Base-by-base conservation (phyloP, 2,329 filamentous ascomycete genomes). In the Fusarium temperatum region DNA sequence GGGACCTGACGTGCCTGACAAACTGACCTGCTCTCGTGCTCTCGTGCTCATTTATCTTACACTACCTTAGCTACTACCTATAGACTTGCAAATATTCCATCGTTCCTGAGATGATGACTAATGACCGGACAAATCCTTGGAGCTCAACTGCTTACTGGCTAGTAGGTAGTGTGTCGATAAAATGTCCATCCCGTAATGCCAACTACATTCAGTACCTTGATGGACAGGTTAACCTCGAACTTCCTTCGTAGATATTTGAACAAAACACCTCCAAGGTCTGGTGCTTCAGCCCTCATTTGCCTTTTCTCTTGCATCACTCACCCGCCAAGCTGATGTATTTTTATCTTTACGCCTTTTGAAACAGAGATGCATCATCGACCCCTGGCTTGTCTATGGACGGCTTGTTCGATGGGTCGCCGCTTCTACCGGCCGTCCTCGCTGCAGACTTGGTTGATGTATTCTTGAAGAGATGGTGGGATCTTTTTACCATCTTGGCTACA, bases 191-290 rank as follows among this genome's bases (percentile, higher is more conserved):
- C 51, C 59, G 18, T 48, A 44, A 20, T n/a, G 28, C 41, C 39
- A 64, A 53, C 30, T 28, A 28, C 55, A 15, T 7, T 17, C 14
- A n/a, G 42, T 45, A 80, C 79, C 80, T 80, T 81, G 80, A 81
- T 81, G 77, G 80, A 71, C 71, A 78, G 55, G 7, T 45, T 45
- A 39, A 20, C 42, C 57, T 69, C 42, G 44, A 56, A 36, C 42
- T 39, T 28, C 30, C 32, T 24, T 42, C n/a, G 50, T 67, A 55
- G 51, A 41, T 62, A 32, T 45, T 41, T 30, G 36, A 50, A n/a
- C n/a, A 50, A 30, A 20, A 39, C 8, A 64, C 41, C 41, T 22
- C 38, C 15, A 28, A 50, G 30, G 22, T 38, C 14, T 51, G 38
- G 55, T 22, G 42, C 24, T 41, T 22, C 15, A 11, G 32, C 59